These are phyloP conservation scores for Vanrija pseudolonga DNA, from an alignment of 1,284 basidiomycete genomes.

Conservation along the genomic window DNA sequence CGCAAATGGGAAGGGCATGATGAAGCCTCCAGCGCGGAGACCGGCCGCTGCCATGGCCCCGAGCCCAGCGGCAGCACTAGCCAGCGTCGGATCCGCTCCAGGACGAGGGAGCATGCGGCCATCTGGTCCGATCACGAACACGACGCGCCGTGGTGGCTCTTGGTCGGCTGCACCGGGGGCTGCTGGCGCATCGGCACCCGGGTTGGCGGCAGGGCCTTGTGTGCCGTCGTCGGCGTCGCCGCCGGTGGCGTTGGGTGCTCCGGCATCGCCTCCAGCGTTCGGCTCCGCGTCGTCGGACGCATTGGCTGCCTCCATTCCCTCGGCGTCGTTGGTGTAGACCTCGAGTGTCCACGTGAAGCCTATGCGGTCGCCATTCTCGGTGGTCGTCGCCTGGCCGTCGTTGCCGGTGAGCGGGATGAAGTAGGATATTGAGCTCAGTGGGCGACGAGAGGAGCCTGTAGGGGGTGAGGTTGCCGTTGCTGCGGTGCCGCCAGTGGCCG, in stretches of 20 bases:
- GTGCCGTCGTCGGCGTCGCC: no score
- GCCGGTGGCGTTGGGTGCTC: neutral
- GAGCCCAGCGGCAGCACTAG: neutral
- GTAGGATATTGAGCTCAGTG: conserved; percentile 1
- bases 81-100: neutral
- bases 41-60: neutral
- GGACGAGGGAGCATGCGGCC: conserved; percentile 1
- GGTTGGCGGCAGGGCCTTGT: neutral
- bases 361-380: conserved; percentile 2
- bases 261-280: neutral
- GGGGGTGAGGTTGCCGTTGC: neutral
- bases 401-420: conserved; percentile 2
- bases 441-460: neutral
- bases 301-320: no score
- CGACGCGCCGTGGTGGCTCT: neutral
- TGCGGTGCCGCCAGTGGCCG: no score
- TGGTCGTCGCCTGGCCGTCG: neutral
- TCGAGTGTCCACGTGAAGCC: conserved; percentile 16
- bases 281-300: no score
- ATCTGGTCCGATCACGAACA: conserved; percentile 14
- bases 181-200: neutral
- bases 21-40: neutral
- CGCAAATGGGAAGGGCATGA: conserved; percentile 7
- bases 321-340: conserved; percentile 11
- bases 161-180: neutral